A percentile compares a stretch with the other conserved stretches of the same genome.
phyloP scores from a whole-genome alignment of 257 asterid genomes.

The Perilla frutescens region DNA sequence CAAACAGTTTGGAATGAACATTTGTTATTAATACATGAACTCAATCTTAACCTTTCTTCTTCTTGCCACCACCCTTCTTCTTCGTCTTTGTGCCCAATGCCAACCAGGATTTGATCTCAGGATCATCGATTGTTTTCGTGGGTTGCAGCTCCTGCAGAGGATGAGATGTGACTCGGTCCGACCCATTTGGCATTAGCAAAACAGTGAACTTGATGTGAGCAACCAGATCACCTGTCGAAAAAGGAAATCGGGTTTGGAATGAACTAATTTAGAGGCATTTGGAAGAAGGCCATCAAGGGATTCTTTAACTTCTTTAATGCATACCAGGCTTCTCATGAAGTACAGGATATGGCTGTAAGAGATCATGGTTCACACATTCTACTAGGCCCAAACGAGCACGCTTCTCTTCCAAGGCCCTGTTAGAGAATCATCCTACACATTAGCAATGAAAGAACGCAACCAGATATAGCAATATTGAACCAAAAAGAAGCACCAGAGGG shows the following conservation, averaged over 20 bases:
- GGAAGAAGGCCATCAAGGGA: too few species aligned
- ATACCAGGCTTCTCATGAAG: conserved; percentile 95
- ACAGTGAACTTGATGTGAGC: conserved; percentile 90
- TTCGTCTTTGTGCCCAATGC: conserved; percentile 63
- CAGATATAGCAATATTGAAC: not conserved
- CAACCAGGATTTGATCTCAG: conserved; percentile 84
- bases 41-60: conserved; percentile 72
- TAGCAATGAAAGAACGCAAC: not conserved
- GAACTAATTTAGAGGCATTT: not conserved
- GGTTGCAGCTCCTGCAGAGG: conserved; percentile 77
- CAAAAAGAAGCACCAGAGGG: not conserved
- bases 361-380: conserved; percentile 91
- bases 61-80: conserved; percentile 92
- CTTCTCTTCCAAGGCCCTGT: conserved; percentile 97
- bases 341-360: conserved; percentile 96
- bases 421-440: not conserved
- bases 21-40: not conserved
- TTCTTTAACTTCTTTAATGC: not conserved
- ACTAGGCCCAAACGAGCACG: conserved; percentile 89
- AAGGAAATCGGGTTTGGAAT: not conserved
- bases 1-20: not conserved
- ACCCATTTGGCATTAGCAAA: conserved; percentile 88
- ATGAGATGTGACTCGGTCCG: conserved; percentile 80
- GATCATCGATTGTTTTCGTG: conserved; percentile 73
- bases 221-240: conserved; percentile 75